A percentile compares a stretch with the other conserved stretches of the same genome.
These are phyloP conservation scores for Nannochloropsis oceanica DNA, from an alignment of 108 stramenopile species.

Conservation along the genomic window DNA sequence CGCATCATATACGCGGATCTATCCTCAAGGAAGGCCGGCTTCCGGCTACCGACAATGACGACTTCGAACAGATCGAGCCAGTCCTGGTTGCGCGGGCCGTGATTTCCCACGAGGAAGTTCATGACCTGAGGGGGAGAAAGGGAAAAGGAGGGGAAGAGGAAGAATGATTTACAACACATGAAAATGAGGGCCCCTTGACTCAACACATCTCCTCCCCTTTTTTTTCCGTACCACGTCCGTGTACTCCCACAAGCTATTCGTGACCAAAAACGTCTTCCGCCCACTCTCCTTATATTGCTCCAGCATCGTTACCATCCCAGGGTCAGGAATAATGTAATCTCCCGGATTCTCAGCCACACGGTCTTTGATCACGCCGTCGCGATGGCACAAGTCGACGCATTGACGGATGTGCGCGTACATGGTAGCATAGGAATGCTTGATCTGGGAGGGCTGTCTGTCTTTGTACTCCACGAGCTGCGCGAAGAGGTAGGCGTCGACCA, in stretches of 20 bases:
- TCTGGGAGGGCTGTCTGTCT: conserved; percentile 23
- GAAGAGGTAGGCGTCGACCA: conserved; percentile 52
- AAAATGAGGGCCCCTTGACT: neutral
- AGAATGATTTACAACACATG: too few relatives aligned
- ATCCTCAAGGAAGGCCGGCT: conserved; percentile 35
- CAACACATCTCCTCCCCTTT: neutral
- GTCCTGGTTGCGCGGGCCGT: conserved; percentile 50
- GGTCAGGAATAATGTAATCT: conserved; percentile 69
- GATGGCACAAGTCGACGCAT: conserved; percentile 83
- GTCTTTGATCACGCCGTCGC: conserved; percentile 93
- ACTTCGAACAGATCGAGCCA: conserved; percentile 90
- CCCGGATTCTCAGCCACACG: conserved; percentile 48
- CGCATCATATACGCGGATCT: conserved; percentile 72
- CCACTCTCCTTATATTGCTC: conserved; percentile 46
- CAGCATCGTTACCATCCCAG: conserved; percentile 71
- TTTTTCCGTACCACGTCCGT: conserved; percentile 55
- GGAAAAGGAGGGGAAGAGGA: neutral
- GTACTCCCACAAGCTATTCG: conserved; percentile 87
- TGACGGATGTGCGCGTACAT: conserved; percentile 67
- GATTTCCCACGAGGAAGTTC: conserved; percentile 58
- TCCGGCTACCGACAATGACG: conserved; percentile 65
- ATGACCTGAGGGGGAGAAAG: conserved; percentile 35
- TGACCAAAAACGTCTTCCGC: conserved; percentile 75
- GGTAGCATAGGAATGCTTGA: conserved; percentile 54
- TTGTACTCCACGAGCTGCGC: conserved; percentile 71